Evolutionary conservation across 441 rosid genomes (phyloP).

Genomic region (Bocquillonia castaneifolia): DNA sequence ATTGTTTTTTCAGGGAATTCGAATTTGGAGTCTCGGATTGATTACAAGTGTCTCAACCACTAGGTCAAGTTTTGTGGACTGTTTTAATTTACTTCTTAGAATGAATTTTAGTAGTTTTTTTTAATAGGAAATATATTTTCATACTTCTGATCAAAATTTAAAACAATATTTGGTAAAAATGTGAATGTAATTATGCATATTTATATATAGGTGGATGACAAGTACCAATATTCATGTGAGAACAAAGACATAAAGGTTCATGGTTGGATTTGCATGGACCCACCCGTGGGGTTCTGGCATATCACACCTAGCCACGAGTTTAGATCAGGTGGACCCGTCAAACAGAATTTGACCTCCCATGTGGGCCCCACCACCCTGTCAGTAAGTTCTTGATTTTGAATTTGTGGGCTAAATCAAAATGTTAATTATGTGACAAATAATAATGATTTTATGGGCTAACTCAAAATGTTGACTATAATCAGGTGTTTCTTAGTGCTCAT

Average conservation of each 20-base stretch:
- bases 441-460: not conserved
- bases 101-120: too few relatives aligned
- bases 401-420: not conserved
- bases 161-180: not conserved
- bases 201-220: constrained; percentile 61
- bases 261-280: constrained; percentile 63
- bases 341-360: constrained; percentile 82
- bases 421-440: too few relatives aligned
- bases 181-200: not conserved
- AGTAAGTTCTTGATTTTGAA: constrained; percentile 30
- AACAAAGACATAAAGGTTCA: constrained; percentile 63
- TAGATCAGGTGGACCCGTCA: constrained; percentile 66
- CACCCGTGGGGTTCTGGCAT: constrained; percentile 65
- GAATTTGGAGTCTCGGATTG: too few relatives aligned
- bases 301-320: constrained; percentile 80
- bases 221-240: constrained; percentile 73
- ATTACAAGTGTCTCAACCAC: too few relatives aligned
- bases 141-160: too few relatives aligned
- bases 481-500: constrained; percentile 79
- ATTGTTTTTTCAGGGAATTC: too few relatives aligned
- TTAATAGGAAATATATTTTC: too few relatives aligned
- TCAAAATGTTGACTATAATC: not conserved
- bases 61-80: too few relatives aligned
- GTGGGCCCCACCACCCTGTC: constrained; percentile 70
- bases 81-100: too few relatives aligned